Evolutionary conservation across 306 rosid species (phyloP).

Genomic region (Vigna angularis): DNA sequence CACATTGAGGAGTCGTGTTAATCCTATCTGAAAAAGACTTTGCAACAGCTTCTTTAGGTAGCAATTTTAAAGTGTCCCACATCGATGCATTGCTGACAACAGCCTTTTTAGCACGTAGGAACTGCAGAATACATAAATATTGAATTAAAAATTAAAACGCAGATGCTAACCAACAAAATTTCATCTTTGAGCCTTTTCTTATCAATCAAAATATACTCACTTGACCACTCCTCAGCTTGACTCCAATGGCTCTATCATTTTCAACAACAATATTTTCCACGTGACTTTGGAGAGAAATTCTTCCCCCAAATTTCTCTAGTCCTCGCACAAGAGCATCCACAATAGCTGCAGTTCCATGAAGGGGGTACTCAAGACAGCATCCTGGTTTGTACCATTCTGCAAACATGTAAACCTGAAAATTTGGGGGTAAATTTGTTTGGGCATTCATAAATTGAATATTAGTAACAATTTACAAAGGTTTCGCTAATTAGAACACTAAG

Average conservation of each 20-base stretch:
- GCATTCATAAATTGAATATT: conserved; percentile 1
- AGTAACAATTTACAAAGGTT: conserved; percentile 10
- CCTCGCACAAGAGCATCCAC: conserved; percentile 91
- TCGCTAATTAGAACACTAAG: not conserved
- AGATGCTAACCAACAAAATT: not conserved
- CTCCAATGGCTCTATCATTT: conserved; percentile 82
- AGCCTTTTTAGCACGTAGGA: conserved; percentile 82
- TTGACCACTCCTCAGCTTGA: conserved; percentile 79
- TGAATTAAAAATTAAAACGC: conserved; percentile 6
- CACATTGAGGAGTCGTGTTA: conserved; percentile 72
- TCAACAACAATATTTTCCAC: conserved; percentile 78
- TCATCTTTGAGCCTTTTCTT: conserved; percentile 1
- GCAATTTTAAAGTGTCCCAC: conserved; percentile 88
- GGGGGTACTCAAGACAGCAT: conserved; percentile 89
- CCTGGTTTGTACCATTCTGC: conserved; percentile 99
- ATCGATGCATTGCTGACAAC: conserved; percentile 91
- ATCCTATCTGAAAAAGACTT: conserved; percentile 66
- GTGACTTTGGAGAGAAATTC: conserved; percentile 79
- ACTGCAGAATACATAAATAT: conserved; percentile 57
- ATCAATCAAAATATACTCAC: conserved; percentile 48
- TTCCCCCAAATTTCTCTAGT: conserved; percentile 80
- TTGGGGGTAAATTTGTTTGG: conserved; percentile 12
- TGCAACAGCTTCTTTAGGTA: conserved; percentile 73
- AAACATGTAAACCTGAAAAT: conserved; percentile 85
- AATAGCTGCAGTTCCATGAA: conserved; percentile 76